These are phyloP conservation scores for Aspergillus sp. DNA, from an alignment of 2,329 filamentous ascomycete genomes.

Conservation along the genomic window DNA sequence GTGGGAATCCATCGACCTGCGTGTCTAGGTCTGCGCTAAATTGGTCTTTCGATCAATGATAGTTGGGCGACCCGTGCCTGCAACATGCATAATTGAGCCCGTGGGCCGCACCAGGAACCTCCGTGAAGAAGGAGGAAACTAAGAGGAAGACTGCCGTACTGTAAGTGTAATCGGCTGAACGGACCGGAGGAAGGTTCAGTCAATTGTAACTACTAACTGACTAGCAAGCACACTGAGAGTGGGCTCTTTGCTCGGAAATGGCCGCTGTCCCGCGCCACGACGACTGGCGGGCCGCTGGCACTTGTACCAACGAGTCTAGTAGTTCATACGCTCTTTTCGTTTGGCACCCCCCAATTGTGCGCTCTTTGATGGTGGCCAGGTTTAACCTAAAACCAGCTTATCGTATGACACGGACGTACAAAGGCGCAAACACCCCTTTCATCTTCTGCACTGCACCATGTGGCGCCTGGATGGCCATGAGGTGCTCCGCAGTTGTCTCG, in stretches of 20 bases:
- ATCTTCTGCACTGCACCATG: background rate
- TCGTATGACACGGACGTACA: background rate
- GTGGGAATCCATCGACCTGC: background rate
- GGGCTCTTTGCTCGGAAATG: background rate
- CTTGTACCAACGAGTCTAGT: background rate
- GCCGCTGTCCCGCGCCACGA: conserved; percentile 2
- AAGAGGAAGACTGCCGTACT: background rate
- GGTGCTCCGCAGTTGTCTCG: background rate
- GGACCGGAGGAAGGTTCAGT: conserved; percentile 4
- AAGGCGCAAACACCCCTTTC: background rate
- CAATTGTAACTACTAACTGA: background rate
- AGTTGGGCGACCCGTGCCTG: background rate
- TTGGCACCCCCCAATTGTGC: background rate
- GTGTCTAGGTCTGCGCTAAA: background rate
- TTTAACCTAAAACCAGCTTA: background rate
- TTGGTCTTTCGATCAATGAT: background rate
- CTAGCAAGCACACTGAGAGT: background rate
- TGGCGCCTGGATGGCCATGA: background rate
- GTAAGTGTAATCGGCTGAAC: background rate
- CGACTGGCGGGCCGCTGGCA: conserved; percentile 2
- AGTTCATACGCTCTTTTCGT: background rate
- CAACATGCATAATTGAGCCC: background rate
- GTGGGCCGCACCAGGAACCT: background rate
- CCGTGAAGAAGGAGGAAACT: background rate
- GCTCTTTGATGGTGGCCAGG: background rate